These are phyloP conservation scores for Prunus mongolica DNA, from an alignment of 306 rosid species.

Conservation along the genomic window DNA sequence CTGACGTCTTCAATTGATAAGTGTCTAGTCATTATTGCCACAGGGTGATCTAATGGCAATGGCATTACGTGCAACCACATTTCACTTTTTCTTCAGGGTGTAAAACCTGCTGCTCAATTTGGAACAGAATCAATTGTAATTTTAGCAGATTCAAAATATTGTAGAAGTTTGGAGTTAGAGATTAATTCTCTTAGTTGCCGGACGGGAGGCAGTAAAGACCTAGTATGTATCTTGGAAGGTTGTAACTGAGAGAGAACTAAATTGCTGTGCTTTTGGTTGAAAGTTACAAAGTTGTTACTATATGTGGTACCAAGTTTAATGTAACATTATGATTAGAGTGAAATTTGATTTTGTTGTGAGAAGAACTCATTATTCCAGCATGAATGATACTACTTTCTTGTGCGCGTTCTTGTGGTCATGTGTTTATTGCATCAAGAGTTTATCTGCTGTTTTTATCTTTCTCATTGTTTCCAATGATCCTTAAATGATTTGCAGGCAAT, in stretches of 20 bases:
- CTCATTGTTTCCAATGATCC: constrained; percentile 17
- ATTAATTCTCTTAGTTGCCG: neutral
- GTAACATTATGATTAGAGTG: neutral
- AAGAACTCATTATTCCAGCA: neutral
- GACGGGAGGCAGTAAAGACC: neutral
- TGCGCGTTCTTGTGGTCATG: constrained; percentile 1
- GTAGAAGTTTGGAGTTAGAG: neutral
- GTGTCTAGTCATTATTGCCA: neutral
- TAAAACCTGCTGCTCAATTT: neutral
- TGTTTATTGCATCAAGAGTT: constrained; percentile 1
- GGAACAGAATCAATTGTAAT: neutral
- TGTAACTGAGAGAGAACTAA: constrained; percentile 1
- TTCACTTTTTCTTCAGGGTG: neutral
- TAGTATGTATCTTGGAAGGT: neutral
- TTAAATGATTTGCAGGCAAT: constrained; percentile 56
- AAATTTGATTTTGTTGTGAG: neutral
- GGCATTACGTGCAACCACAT: constrained; percentile 3
- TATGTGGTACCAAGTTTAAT: neutral
- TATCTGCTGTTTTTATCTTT: constrained; percentile 6
- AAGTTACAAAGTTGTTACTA: neutral
- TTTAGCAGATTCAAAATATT: neutral
- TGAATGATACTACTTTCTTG: neutral
- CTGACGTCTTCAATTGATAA: constrained; percentile 4
- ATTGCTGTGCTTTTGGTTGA: neutral
- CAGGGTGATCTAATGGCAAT: neutral